Evolutionary conservation across 768 basidiomycete species (phyloP).

Genomic region (Lanmaoa rubissima): DNA sequence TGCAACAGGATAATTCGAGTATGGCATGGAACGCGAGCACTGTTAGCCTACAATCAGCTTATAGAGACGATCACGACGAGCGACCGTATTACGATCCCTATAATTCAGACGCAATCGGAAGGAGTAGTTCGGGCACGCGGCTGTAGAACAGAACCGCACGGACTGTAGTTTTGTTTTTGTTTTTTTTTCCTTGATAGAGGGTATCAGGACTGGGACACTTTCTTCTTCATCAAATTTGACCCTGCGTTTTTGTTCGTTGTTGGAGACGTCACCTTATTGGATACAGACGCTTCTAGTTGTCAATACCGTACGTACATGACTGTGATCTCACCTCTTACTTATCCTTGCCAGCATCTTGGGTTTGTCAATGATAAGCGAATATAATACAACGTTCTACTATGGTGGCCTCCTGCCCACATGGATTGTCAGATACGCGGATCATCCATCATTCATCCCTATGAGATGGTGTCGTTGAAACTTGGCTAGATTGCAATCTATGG

Average conservation of each 20-base stretch:
- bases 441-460: too few relatives aligned
- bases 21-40: conserved; percentile 59
- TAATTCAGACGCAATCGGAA: conserved; percentile 22
- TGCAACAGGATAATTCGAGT: conserved; percentile 60
- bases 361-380: neutral
- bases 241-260: neutral
- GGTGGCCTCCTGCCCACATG: too few relatives aligned
- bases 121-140: conserved; percentile 24
- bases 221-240: neutral
- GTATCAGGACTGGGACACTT: conserved; percentile 12
- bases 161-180: neutral
- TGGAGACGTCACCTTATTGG: conserved; percentile 6
- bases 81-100: conserved; percentile 28
- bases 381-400: too few relatives aligned
- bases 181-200: neutral
- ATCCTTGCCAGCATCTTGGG: neutral
- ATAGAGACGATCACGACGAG: conserved; percentile 32
- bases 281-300: conserved; percentile 5
- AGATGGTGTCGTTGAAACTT: neutral
- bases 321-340: conserved; percentile 6
- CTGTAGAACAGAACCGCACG: conserved; percentile 19
- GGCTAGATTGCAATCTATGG: neutral
- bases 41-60: conserved; percentile 42
- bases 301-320: neutral
- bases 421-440: too few relatives aligned